phyloP scores from a whole-genome alignment of 805 yeast genomes.

The Saccharomycopsis babjevae region DNA sequence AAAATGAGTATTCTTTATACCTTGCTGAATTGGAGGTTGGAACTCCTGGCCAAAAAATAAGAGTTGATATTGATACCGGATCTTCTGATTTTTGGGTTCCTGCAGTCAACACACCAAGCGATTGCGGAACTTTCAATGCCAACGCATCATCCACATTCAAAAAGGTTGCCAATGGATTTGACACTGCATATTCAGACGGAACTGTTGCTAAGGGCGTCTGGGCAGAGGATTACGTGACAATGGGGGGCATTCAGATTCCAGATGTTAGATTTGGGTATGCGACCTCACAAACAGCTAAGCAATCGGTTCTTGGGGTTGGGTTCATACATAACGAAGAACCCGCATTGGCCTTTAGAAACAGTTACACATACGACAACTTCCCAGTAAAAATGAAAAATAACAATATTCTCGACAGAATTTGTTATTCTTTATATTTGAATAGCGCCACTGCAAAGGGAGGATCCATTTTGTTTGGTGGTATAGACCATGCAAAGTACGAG shows the following conservation, averaged over 20 bases:
- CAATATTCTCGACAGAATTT: slow-evolving; percentile 44
- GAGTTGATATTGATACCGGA: slow-evolving; percentile 39
- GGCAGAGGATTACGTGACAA: slow-evolving; percentile 8
- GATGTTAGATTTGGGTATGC: slow-evolving; percentile 14
- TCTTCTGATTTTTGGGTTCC: slow-evolving; percentile 41
- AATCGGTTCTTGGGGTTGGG: slow-evolving; percentile 13
- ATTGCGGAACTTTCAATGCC: slow-evolving; percentile 20
- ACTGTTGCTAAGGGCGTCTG: slow-evolving; percentile 41
- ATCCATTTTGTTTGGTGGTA: slow-evolving; percentile 60
- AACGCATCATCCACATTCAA: slow-evolving; percentile 19
- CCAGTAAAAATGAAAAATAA: slow-evolving; percentile 50
- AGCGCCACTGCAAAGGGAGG: slow-evolving; percentile 35
- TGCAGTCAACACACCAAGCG: slow-evolving; percentile 19
- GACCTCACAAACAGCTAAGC: slow-evolving; percentile 13
- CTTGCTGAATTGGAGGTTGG: slow-evolving; percentile 35
- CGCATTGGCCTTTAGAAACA: slow-evolving; percentile 35
- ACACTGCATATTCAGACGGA: slow-evolving; percentile 38
- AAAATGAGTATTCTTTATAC: slow-evolving; percentile 35
- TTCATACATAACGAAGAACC: slow-evolving; percentile 10
- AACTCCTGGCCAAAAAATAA: slow-evolving; percentile 32
- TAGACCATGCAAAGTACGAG: slow-evolving; percentile 51
- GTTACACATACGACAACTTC: slow-evolving; percentile 35
- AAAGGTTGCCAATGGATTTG: slow-evolving; percentile 27
- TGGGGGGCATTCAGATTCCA: slow-evolving; percentile 14
- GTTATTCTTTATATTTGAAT: slow-evolving; percentile 57